Evolutionary conservation across 1,284 basidiomycete species (phyloP), one percentile per base, ranked within the genome.

Genomic region (Porogramme epimiltina): DNA sequence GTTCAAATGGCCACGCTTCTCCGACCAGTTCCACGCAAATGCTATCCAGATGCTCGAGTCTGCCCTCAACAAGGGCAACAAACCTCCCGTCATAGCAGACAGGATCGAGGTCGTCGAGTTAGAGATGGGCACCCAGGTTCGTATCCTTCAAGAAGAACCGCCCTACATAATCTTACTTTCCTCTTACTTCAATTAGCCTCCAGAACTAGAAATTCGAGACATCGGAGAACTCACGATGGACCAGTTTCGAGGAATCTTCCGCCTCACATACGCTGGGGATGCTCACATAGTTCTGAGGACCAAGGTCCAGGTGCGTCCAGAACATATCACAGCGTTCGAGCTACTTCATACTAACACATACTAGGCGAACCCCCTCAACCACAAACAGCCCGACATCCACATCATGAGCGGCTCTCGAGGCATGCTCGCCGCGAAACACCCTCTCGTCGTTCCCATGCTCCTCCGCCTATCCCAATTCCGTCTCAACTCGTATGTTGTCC

Each of bases 1-100:
- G 56, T 99, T 99, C 77, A 82, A 93, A 72, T 99, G 97, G 97
- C 93, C 93, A 42, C 85, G 90, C 60, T 99, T 99, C 76, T 96
- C 93, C 52, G 89, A 93, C 72, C 87, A 91, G 67, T 98, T 98
- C 66, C 93, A 95, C 72, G 85, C 89, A 64, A 88, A 95, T 80
- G 95, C 95, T 23, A 93, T 93, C 59, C 85, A 90, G 59, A 93
- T 96, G 87, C 87, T 98, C 71, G 93, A 95, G 64, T 87, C 87
- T 26, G 95, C 95, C 40, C 86, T 98, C 69, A 98, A 98, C 81
- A 97, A 97, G 77, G 95, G 94, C 62, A 89, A 90, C 77, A 98
- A 98, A 69, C 97, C 97, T 1, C 94, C 95, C 26, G 91, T 99
- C 64, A 99, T 99, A 65, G 95, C 95, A 52, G 97, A 97, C 71